Base-by-base conservation (phyloP, 352 stramenopile species). In the Globisporangium splendens region DNA sequence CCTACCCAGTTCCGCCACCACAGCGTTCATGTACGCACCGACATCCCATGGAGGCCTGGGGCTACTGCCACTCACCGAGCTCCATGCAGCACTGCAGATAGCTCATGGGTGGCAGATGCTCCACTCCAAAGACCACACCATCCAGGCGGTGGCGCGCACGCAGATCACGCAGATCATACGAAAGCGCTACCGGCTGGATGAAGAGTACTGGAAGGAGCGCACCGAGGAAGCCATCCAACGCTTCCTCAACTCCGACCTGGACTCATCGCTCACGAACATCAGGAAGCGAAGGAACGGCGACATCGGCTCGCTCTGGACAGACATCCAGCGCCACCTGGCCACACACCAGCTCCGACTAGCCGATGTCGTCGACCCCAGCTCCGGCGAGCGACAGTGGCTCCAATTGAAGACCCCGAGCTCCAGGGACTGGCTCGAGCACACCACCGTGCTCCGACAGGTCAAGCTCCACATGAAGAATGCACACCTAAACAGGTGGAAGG, bases 91-190 rank as follows among this genome's bases (percentile, higher is more conserved):
- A 12, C 38, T 65, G 31, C 65, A 68, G 54, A 49, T 65, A 1
- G 31, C 21, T 0, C 65, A 65, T n/a, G 65, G 10, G 1, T 72
- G 53, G 56, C 47, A 68, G 28, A 68, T 72, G 52, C 42, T 68
- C 0, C 55, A 68, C 39, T 60, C 56, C 0, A 50, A 46, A 5
- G 49, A 63, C 57, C 28, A 15, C 1, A 43, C 17, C 28, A n/a
- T 53, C 1, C 54, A 28, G 1, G 21, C 11, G 6, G 44, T 60
- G 22, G 54, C 54, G 6, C 43, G n/a, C 39, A 3, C 59, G 5
- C 24, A 71, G 17, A 44, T 60, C 1, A n/a, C 24, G 17, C 55
- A 68, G n/a, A 38, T 53, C 8, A 33, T 56, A 0, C 46, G 35
- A 24, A 50, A 50, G 1, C 56, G 33, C 1, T 63, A 61, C n/a